Base-by-base conservation (phyloP, 2,329 filamentous ascomycete species). In the Stagonosporopsis tanaceti region DNA sequence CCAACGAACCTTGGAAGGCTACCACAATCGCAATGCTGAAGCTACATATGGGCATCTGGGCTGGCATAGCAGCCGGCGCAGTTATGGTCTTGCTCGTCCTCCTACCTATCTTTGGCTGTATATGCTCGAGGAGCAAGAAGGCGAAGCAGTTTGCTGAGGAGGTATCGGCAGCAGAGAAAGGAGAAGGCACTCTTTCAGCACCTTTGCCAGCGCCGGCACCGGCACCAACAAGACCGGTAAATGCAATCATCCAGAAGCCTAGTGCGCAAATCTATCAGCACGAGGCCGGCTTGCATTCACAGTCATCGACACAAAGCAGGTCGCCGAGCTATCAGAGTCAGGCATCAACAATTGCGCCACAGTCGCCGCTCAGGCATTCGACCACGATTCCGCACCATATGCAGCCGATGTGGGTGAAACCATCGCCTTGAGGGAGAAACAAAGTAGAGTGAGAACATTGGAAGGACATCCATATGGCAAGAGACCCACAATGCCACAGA, bases 151-250 rank as follows among this genome's bases (percentile, higher is more conserved):
- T 25, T 14, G 47, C 27, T 1, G 14, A 39, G 39, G 47, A 50
- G 17, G 50, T 46, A 6, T 48, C 47, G 6, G 32, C 38, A 42
- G 57, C 38, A 52, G 57, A 59, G 47, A 59, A 59, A 41, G 57
- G 57, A 12, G 34, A 48, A 7, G 9, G 39, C 38, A 20, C 48
- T 20, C 20, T 20, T 20, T 20, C 54, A 39, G 54, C 45, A 15
- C 32, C 44, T 42, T 38, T 38, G 14, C 34, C 44, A 38, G 44
- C 38, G 47, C 20, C 32, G 32, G 24, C 48, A 38, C 27, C 32
- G 42, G 48, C 44, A 22, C 48, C 54, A 27, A 44, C 44, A 25
- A 57, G 45, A 48, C 54, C 54, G 28, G 34, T 39, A 9, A 53
- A 57, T 6, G 44, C 50, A 7, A 45, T 48, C 20, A 27, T 53